These are phyloP conservation scores for Phellopilus nigrolimitatus DNA, from an alignment of 1,284 basidiomycete species.

Conservation along the genomic window DNA sequence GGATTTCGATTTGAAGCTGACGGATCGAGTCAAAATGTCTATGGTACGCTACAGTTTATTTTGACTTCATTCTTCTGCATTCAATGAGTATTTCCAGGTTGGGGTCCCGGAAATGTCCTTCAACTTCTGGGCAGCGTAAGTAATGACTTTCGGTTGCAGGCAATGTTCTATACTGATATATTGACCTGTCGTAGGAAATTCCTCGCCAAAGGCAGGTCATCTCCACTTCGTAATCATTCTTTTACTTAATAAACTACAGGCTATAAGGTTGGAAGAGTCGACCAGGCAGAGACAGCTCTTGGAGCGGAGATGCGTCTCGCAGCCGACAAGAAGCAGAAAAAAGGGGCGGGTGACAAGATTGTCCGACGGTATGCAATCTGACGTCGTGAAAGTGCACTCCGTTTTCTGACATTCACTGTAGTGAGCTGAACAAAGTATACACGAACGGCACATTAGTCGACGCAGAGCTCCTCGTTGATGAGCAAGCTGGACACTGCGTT, in stretches of 20 bases:
- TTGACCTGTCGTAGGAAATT: slow-evolving; percentile 52
- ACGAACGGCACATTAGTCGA: slow-evolving; percentile 98
- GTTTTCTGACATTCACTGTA: slow-evolving; percentile 31
- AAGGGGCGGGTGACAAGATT: slow-evolving; percentile 66
- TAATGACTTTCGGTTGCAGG: slow-evolving; percentile 23
- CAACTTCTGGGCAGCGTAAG: slow-evolving; percentile 87
- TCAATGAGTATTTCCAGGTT: slow-evolving; percentile 47
- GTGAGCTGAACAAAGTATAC: slow-evolving; percentile 93
- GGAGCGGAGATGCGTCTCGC: slow-evolving; percentile 79
- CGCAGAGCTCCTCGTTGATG: slow-evolving; percentile 82
- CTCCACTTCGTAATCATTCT: slow-evolving; percentile 4
- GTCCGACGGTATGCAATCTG: slow-evolving; percentile 53
- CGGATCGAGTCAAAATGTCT: slow-evolving; percentile 94
- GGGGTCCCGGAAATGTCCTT: slow-evolving; percentile 95
- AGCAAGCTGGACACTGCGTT: slow-evolving; percentile 94
- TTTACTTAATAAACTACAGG: slow-evolving; percentile 39
- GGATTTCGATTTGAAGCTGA: slow-evolving; percentile 90
- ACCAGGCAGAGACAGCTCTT: slow-evolving; percentile 92
- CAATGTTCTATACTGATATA: slow-evolving; percentile 3
- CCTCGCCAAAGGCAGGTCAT: slow-evolving; percentile 62
- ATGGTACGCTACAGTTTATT: slow-evolving; percentile 56
- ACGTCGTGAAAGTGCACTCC: slow-evolving; percentile 22
- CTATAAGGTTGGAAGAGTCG: slow-evolving; percentile 96
- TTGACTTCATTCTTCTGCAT: not conserved
- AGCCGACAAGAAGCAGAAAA: slow-evolving; percentile 56